Conservation (phyloP, 1,139 yeast species). For the Candida pseudoviswanathii region DNA sequence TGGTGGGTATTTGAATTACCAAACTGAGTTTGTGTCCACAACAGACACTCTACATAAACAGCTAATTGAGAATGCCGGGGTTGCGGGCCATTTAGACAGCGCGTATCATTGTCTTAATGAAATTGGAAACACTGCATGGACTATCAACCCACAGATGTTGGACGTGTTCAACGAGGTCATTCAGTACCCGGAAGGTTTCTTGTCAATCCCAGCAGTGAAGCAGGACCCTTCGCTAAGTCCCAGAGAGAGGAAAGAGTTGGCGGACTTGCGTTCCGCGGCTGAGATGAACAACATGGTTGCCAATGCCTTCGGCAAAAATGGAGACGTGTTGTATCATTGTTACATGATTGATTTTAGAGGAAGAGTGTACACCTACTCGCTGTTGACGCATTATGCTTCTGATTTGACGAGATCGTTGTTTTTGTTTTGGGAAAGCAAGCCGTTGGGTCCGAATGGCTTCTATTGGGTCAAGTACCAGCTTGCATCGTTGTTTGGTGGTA, state of each 20-base stretch:
- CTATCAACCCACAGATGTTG: constrained; percentile 31
- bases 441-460: constrained; percentile 38
- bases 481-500: constrained; percentile 38
- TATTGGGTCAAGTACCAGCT: constrained; percentile 46
- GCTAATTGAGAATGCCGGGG: constrained; percentile 29
- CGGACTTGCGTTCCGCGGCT: constrained; percentile 24
- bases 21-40: constrained; percentile 29
- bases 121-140: constrained; percentile 39
- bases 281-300: constrained; percentile 26
- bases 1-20: constrained; percentile 39
- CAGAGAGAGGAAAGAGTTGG: constrained; percentile 16
- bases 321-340: constrained; percentile 43
- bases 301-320: constrained; percentile 31
- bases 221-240: constrained; percentile 1
- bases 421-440: constrained; percentile 42
- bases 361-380: constrained; percentile 43
- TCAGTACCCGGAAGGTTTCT: constrained; percentile 26
- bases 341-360: constrained; percentile 47
- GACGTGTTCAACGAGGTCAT: constrained; percentile 25
- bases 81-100: constrained; percentile 36
- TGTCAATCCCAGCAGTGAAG: constrained; percentile 28
- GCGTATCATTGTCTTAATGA: constrained; percentile 32
- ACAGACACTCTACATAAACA: constrained; percentile 21
- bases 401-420: constrained; percentile 38
- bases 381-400: constrained; percentile 39